Conservation (phyloP, 371 early-diverging fungal species). For the Chytridium lagenaria region DNA sequence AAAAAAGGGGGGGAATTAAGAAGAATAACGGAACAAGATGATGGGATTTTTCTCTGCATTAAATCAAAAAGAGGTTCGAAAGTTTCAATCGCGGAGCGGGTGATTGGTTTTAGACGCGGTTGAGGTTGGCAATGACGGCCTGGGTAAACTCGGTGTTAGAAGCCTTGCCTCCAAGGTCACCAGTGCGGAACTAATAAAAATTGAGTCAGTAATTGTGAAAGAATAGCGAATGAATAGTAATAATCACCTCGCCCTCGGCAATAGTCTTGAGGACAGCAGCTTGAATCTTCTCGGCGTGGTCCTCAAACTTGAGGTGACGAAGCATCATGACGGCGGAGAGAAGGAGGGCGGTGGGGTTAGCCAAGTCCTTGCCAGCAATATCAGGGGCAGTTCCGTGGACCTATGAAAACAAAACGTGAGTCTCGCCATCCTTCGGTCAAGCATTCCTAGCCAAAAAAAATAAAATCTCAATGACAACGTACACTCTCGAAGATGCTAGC, state of each 20-base stretch:
- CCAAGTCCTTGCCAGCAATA: slow-evolving; percentile 92
- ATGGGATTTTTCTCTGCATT: no score
- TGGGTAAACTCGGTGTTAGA: slow-evolving; percentile 91
- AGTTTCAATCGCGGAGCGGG: no score
- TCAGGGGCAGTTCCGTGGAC: slow-evolving; percentile 98
- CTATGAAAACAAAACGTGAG: no score
- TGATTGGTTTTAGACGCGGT: slow-evolving; percentile 15
- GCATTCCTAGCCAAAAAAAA: not conserved
- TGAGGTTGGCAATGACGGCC: slow-evolving; percentile 80
- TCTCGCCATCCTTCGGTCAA: no score
- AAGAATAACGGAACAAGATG: no score
- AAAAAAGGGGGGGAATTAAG: no score
- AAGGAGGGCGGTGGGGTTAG: slow-evolving; percentile 93
- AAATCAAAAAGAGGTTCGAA: no score
- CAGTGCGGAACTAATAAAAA: slow-evolving; percentile 68
- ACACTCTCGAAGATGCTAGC: slow-evolving; percentile 97
- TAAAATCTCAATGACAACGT: slow-evolving; percentile 2
- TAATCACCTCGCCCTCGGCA: slow-evolving; percentile 78
- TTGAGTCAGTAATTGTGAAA: not conserved
- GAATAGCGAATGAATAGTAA: not conserved
- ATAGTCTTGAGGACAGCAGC: slow-evolving; percentile 91
- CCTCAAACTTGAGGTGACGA: slow-evolving; percentile 88
- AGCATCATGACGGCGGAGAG: slow-evolving; percentile 97
- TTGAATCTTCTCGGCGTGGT: slow-evolving; percentile 83
- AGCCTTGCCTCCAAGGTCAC: slow-evolving; percentile 93